A percentile compares a stretch with the other conserved stretches of the same genome.
phyloP scores from a whole-genome alignment of 1,284 basidiomycete genomes.

The Grifola frondosa region DNA sequence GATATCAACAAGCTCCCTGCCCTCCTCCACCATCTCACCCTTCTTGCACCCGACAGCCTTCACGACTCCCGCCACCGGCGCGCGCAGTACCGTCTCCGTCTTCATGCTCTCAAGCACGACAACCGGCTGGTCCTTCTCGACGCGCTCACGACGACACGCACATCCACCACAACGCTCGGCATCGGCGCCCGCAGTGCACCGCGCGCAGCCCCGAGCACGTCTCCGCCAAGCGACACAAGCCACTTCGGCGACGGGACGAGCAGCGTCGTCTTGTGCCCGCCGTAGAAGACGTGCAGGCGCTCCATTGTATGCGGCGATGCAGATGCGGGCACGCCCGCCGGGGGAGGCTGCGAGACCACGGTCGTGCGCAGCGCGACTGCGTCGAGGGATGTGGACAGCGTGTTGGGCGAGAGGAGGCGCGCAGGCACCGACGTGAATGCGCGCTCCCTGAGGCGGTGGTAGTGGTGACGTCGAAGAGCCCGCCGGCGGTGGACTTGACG shows the following conservation, averaged over 20 bases:
- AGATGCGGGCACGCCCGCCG: conserved; percentile 49
- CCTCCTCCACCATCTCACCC: conserved; percentile 89
- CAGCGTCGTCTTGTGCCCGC: conserved; percentile 58
- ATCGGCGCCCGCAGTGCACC: conserved; percentile 77
- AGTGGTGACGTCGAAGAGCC: conserved; percentile 57
- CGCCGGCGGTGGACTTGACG: conserved; percentile 43
- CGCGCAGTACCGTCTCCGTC: conserved; percentile 86
- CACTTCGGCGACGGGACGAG: conserved; percentile 64
- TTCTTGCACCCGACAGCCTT: conserved; percentile 72
- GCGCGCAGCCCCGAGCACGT: conserved; percentile 48
- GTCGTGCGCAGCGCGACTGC: conserved; percentile 53
- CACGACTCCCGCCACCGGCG: conserved; percentile 67
- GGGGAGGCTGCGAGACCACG: conserved; percentile 67
- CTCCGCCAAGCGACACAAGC: conserved; percentile 61
- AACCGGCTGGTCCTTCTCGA: conserved; percentile 79
- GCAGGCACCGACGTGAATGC: conserved; percentile 55
- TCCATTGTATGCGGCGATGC: conserved; percentile 55
- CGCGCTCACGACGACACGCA: conserved; percentile 72
- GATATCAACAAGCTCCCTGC: conserved; percentile 73
- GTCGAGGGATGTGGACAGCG: conserved; percentile 50
- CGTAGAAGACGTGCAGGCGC: conserved; percentile 68
- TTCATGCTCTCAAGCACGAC: conserved; percentile 95
- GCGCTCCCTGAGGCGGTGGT: conserved; percentile 33
- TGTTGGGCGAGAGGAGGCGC: conserved; percentile 49
- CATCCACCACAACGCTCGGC: conserved; percentile 87